Conservation (phyloP, 345 rosid genomes). For the Leavenworthia alabamica region DNA sequence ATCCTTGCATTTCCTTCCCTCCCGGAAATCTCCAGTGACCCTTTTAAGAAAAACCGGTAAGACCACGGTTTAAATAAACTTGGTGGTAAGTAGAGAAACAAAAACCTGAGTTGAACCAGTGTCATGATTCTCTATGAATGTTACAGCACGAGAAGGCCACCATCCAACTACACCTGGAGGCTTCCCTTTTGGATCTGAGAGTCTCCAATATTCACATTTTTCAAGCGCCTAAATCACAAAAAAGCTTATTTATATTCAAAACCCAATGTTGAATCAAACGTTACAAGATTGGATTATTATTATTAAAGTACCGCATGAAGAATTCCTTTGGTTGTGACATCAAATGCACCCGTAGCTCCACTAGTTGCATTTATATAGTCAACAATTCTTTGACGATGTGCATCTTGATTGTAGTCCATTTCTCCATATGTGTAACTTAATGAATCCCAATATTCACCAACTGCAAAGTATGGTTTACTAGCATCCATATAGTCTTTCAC, state of each 20-base stretch:
- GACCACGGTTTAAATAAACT: neutral
- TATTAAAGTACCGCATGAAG: slow-evolving; percentile 62
- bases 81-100: neutral
- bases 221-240: slow-evolving; percentile 55
- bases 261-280: neutral
- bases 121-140: slow-evolving; percentile 94
- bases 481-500: slow-evolving; percentile 94
- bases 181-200: slow-evolving; percentile 80
- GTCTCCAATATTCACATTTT: slow-evolving; percentile 89
- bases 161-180: slow-evolving; percentile 98
- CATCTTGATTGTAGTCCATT: slow-evolving; percentile 93
- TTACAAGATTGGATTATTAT: neutral
- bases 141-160: slow-evolving; percentile 99
- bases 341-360: slow-evolving; percentile 91
- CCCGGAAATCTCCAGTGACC: slow-evolving; percentile 98
- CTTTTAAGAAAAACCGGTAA: slow-evolving; percentile 24
- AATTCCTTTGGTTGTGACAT: slow-evolving; percentile 95
- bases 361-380: slow-evolving; percentile 85
- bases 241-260: neutral
- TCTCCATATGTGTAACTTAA: slow-evolving; percentile 75
- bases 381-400: slow-evolving; percentile 84
- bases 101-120: slow-evolving; percentile 97
- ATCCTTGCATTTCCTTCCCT: slow-evolving; percentile 98
- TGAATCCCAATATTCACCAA: slow-evolving; percentile 98
- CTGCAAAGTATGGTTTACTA: slow-evolving; percentile 76